Evolutionary conservation across 352 stramenopile species (phyloP).

Genomic region (Pythium aristosporum): DNA sequence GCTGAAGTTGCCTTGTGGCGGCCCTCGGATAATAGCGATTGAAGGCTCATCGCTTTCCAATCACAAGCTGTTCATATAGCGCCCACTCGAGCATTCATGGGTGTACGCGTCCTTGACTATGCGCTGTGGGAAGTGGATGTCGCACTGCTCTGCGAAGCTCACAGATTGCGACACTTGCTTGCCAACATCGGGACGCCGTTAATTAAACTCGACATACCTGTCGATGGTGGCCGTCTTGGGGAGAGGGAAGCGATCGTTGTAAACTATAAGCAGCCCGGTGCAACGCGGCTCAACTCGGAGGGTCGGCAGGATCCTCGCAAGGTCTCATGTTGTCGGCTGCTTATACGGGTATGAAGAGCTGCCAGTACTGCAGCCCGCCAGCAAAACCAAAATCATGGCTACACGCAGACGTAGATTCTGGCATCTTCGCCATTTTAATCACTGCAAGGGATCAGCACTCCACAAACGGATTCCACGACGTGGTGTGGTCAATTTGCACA

Average conservation of each 20-base stretch:
- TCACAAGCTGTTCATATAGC: slow-evolving; percentile 26
- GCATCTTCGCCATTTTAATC: neutral
- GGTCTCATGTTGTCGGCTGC: too few species aligned
- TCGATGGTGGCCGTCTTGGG: slow-evolving; percentile 37
- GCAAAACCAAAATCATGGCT: neutral
- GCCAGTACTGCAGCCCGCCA: neutral
- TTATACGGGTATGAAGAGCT: too few species aligned
- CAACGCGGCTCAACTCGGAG: slow-evolving; percentile 34
- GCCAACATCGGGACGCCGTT: slow-evolving; percentile 27
- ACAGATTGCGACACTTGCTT: slow-evolving; percentile 43
- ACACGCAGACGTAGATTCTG: neutral
- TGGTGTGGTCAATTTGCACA: neutral
- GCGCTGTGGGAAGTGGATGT: slow-evolving; percentile 45
- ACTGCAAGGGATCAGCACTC: neutral
- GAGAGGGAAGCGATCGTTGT: slow-evolving; percentile 46
- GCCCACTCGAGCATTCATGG: slow-evolving; percentile 47
- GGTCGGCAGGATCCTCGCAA: slow-evolving; percentile 8
- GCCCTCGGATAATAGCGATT: slow-evolving; percentile 28
- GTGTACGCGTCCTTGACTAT: slow-evolving; percentile 52
- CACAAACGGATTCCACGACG: neutral
- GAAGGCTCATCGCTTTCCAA: slow-evolving; percentile 35
- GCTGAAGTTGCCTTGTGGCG: too few species aligned
- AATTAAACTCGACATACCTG: slow-evolving; percentile 50
- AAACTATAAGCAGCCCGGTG: slow-evolving; percentile 48
- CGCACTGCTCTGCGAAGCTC: slow-evolving; percentile 46